These are phyloP conservation scores for Tricholoma furcatifolium DNA, from an alignment of 768 basidiomycete species.

Conservation along the genomic window DNA sequence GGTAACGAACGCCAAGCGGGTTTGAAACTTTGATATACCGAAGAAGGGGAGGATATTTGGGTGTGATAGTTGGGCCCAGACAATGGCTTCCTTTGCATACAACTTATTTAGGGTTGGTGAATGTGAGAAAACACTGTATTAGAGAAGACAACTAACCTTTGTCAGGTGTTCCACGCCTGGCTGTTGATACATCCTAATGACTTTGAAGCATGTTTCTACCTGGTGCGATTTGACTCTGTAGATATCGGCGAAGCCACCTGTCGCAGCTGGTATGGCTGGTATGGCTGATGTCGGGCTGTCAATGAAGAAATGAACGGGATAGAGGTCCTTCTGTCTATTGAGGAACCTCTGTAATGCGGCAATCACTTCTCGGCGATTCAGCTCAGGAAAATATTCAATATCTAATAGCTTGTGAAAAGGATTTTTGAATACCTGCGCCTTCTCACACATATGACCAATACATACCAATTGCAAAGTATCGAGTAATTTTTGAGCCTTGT, in stretches of 20 bases:
- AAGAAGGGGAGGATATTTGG: constrained; percentile 30
- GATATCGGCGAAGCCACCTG: constrained; percentile 5
- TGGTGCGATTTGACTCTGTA: neutral
- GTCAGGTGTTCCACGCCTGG: neutral
- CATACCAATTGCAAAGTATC: neutral
- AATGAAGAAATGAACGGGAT: constrained; percentile 1
- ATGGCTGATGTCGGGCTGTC: neutral
- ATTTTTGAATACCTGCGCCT: too few species aligned
- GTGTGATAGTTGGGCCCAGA: constrained; percentile 32
- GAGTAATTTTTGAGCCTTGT: neutral
- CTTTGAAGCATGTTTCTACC: constrained; percentile 6
- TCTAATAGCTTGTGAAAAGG: neutral
- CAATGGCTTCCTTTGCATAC: constrained; percentile 16
- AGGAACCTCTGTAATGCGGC: constrained; percentile 7
- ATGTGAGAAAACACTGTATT: too few species aligned
- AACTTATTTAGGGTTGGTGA: neutral
- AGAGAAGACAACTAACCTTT: constrained; percentile 1
- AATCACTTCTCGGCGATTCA: neutral
- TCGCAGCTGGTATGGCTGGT: neutral
- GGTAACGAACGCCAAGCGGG: constrained; percentile 31
- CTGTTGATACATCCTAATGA: constrained; percentile 2
- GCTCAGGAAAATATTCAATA: neutral
- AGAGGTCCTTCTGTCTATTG: neutral
- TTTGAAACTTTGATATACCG: constrained; percentile 22
- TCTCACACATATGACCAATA: too few species aligned